Evolutionary conservation across 192 early-diverging fungal genomes (phyloP).

Genomic region (Gryganskiella cystojenkinii): DNA sequence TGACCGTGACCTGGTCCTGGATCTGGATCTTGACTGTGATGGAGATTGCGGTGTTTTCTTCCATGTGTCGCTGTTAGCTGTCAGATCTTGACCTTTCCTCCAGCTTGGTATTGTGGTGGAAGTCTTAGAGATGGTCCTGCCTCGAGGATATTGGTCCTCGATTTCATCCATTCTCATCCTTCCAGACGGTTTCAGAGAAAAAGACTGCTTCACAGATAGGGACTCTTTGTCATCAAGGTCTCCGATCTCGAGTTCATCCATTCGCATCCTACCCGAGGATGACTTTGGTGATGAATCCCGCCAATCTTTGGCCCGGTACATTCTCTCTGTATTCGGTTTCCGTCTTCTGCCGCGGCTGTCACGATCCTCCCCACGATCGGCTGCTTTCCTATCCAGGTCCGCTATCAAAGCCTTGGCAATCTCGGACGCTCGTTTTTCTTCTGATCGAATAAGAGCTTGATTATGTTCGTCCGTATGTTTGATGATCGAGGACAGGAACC

Average conservation of each 20-base stretch:
- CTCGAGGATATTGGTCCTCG: neutral
- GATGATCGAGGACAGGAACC: conserved; percentile 66
- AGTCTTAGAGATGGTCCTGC: neutral
- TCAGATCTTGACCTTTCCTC: neutral
- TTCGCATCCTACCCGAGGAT: too few relatives aligned
- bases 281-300: too few relatives aligned
- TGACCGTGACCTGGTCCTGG: too few relatives aligned
- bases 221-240: too few relatives aligned
- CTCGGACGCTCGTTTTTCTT: conserved; percentile 57
- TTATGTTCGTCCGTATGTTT: conserved; percentile 67
- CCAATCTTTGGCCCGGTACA: too few relatives aligned
- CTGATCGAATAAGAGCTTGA: conserved; percentile 57
- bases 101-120: neutral
- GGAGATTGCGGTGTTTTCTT: conserved; percentile 1
- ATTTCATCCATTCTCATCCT: conserved; percentile 26
- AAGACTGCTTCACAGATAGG: too few relatives aligned
- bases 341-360: neutral
- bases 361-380: neutral
- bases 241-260: too few relatives aligned
- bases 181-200: too few relatives aligned
- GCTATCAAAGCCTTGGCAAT: conserved; percentile 35
- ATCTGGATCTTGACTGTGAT: neutral
- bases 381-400: conserved; percentile 23
- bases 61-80: too few relatives aligned
- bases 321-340: neutral